phyloP scores from a whole-genome alignment of 2,329 filamentous ascomycete species.

The Xylariales sp. region DNA sequence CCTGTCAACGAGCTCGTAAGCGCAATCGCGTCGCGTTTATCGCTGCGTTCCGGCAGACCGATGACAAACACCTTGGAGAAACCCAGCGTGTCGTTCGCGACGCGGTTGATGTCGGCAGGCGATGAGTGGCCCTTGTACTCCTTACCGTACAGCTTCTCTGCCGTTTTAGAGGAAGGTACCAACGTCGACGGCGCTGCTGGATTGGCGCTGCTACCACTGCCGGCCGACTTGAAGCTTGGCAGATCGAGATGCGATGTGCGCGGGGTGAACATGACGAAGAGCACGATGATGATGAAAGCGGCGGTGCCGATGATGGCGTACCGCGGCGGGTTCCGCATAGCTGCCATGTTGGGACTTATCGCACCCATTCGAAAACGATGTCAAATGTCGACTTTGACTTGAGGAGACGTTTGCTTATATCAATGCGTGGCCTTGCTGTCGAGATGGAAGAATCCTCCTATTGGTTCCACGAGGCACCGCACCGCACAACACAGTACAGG shows the following conservation, averaged over 20 bases:
- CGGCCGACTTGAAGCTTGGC: not conserved
- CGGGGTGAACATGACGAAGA: slow-evolving; percentile 1
- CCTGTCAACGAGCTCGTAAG: slow-evolving; percentile 36
- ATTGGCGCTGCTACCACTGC: not conserved
- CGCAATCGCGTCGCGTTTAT: slow-evolving; percentile 44
- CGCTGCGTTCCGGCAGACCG: slow-evolving; percentile 39
- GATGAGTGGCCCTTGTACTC: not conserved
- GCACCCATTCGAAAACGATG: not conserved
- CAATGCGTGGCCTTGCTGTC: not conserved
- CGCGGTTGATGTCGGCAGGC: slow-evolving; percentile 16
- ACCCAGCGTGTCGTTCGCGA: slow-evolving; percentile 23
- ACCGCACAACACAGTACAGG: too few relatives aligned
- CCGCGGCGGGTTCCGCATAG: slow-evolving; percentile 4
- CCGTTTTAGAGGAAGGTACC: not conserved
- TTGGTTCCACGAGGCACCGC: too few relatives aligned
- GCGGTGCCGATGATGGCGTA: not conserved
- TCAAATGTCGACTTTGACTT: not conserved
- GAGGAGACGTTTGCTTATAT: too few relatives aligned
- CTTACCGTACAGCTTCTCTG: not conserved
- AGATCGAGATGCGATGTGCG: not conserved
- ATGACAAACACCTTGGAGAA: slow-evolving; percentile 35
- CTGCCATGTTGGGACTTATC: not conserved
- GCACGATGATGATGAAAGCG: slow-evolving; percentile 1
- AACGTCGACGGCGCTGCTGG: too few relatives aligned
- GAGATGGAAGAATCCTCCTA: too few relatives aligned